Percentiles rank a stretch among this genome's conserved stretches.
Conservation (phyloP, 257 asterid species). For the Paulownia fortunei region DNA sequence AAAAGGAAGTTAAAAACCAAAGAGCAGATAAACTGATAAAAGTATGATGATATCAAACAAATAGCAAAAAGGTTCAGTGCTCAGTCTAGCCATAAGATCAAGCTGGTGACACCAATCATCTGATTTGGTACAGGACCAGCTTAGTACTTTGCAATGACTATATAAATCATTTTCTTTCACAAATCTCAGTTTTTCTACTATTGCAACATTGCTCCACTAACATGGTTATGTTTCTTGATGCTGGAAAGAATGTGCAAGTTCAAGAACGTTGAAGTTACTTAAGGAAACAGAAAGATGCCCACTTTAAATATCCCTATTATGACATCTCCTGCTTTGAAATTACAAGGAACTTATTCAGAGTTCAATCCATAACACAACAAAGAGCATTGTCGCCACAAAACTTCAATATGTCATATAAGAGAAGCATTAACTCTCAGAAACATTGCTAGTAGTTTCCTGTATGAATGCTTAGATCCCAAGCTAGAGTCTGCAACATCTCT, state of each 20-base stretch:
- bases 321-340: neutral
- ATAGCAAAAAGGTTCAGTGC: neutral
- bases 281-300: neutral
- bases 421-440: neutral
- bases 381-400: neutral
- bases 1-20: neutral
- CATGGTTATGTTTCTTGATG: constrained; percentile 12
- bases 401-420: neutral
- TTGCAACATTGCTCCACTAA: neutral
- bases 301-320: neutral
- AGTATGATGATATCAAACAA: neutral
- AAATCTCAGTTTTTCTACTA: neutral
- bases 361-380: neutral
- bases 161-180: neutral
- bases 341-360: neutral
- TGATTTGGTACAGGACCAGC: neutral
- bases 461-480: neutral
- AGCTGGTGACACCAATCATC: neutral
- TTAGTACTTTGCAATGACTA: neutral
- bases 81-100: neutral
- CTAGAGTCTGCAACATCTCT: neutral
- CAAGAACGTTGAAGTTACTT: neutral
- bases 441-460: neutral
- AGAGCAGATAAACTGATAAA: neutral
- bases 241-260: neutral